These are phyloP conservation scores for Geotrichum siamense DNA, from an alignment of 1,139 yeast genomes.

Conservation along the genomic window DNA sequence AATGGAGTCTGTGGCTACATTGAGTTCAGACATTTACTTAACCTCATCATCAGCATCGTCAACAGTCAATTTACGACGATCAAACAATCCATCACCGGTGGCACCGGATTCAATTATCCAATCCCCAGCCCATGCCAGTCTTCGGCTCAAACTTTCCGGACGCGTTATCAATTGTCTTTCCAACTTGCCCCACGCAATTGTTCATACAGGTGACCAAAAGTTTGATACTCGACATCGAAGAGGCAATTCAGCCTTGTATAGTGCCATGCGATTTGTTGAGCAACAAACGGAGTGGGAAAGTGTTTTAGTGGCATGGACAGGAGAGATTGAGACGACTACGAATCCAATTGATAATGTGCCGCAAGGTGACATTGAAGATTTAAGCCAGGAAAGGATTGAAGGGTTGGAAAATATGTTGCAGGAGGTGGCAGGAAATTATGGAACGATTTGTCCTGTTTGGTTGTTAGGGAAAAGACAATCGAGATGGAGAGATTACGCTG, in stretches of 20 bases:
- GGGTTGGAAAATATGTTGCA: conserved; percentile 16
- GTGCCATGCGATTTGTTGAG: conserved; percentile 60
- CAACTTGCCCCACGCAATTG: conserved; percentile 56
- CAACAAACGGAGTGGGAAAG: conserved; percentile 63
- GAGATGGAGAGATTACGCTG: conserved; percentile 86
- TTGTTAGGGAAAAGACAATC: conserved; percentile 54
- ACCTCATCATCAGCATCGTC: conserved; percentile 6
- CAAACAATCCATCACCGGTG: conserved; percentile 1
- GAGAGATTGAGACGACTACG: conserved; percentile 45
- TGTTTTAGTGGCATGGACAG: conserved; percentile 88
- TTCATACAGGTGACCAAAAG: conserved; percentile 18
- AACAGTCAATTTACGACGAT: neutral
- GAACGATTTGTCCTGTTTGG: conserved; percentile 68
- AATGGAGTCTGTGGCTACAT: neutral
- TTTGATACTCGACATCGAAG: conserved; percentile 41
- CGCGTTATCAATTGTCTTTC: conserved; percentile 64
- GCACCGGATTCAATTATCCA: conserved; percentile 7
- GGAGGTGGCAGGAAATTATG: conserved; percentile 35
- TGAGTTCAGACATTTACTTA: neutral
- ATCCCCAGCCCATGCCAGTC: conserved; percentile 22
- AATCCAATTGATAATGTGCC: conserved; percentile 16
- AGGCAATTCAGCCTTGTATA: conserved; percentile 80
- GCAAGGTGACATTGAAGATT: conserved; percentile 14
- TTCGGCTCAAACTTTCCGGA: conserved; percentile 44
- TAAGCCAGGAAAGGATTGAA: conserved; percentile 19